Evolutionary conservation across 306 rosid species (phyloP), one percentile per base, ranked within the genome.

Genomic region (Oxytropis ochrocephala): DNA sequence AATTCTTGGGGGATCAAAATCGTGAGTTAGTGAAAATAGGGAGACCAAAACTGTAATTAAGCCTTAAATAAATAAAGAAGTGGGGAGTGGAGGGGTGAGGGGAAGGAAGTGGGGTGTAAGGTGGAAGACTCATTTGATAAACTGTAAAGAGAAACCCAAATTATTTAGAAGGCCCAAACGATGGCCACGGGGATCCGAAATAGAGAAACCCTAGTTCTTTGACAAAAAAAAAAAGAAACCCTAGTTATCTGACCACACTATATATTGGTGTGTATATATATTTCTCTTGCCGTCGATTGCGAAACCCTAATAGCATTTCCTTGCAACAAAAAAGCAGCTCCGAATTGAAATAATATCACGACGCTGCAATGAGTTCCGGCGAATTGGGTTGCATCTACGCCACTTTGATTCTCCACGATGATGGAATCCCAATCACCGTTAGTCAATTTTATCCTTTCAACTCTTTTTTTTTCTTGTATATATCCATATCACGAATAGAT

Each of bases 371-470:
- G 89, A 79, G 84, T 46, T 9, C 77, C 49, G 67, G 86, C 46
- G 92, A 88, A 73, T 64, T 83, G 19, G 91, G 80, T 18, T 91
- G 93, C 69, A 33, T 80, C 52, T 80, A 81, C 70, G 91, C 97
- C 67, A 4, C 77, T 41, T 38, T 88, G 74, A 83, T 85, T 38
- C 97, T 88, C 72, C 79, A 83, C 24, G 96, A 86, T 4, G 96
- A 91, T 11, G 92, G 81, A 21, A 85, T 91, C 24, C 42, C 89
- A 8, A 58, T 91, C 82, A 86, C 93, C 8, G 96, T 91, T 42
- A 80, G 84, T 33, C 14, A 7, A 0, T 11, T 2, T 1, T 43
- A 18, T 48, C 59, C 32, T 46, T 60, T 17, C 52, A 30, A 50
- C 10, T 38, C 17, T 1, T 0, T 16, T 27, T 65, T 7, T 0